Percentiles rank a stretch among this genome's conserved stretches.
Evolutionary conservation across 768 basidiomycete genomes (phyloP).

Genomic region (Agrocybe pediades): DNA sequence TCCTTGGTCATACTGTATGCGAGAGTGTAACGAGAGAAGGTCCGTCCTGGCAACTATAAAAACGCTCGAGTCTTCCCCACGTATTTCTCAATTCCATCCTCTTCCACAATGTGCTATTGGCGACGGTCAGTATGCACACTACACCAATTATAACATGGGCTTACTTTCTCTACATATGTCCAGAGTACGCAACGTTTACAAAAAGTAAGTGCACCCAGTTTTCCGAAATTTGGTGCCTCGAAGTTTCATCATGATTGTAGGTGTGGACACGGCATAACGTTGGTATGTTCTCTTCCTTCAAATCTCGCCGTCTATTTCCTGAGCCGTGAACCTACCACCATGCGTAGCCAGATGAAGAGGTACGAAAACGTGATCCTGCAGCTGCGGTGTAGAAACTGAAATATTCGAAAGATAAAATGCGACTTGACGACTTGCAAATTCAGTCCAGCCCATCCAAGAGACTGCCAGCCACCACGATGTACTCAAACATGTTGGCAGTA

Average conservation of each 20-base stretch:
- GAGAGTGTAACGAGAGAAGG: slow-evolving; percentile 19
- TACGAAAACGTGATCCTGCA: slow-evolving; percentile 17
- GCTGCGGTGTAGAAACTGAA: slow-evolving; percentile 6
- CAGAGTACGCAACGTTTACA: slow-evolving; percentile 62
- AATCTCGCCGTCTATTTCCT: not conserved
- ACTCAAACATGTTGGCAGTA: slow-evolving; percentile 69
- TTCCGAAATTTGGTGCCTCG: not conserved
- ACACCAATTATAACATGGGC: not conserved
- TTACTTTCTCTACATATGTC: slow-evolving; percentile 18
- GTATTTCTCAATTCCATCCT: slow-evolving; percentile 11
- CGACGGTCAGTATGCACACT: slow-evolving; percentile 46
- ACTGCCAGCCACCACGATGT: slow-evolving; percentile 54
- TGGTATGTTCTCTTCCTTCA: slow-evolving; percentile 36
- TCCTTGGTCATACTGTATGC: slow-evolving; percentile 16
- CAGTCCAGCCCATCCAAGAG: slow-evolving; percentile 53
- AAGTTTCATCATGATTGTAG: slow-evolving; percentile 29
- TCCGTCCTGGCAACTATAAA: slow-evolving; percentile 26
- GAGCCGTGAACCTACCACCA: not conserved
- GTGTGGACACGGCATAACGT: slow-evolving; percentile 53
- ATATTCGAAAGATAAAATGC: slow-evolving; percentile 56
- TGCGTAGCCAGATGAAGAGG: slow-evolving; percentile 61
- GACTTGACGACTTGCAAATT: slow-evolving; percentile 62
- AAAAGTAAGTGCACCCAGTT: slow-evolving; percentile 35
- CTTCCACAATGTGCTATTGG: slow-evolving; percentile 55
- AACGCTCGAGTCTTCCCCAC: slow-evolving; percentile 4